Base-by-base conservation (phyloP, 2,329 filamentous ascomycete genomes). In the Rhynchosporium agropyri region DNA sequence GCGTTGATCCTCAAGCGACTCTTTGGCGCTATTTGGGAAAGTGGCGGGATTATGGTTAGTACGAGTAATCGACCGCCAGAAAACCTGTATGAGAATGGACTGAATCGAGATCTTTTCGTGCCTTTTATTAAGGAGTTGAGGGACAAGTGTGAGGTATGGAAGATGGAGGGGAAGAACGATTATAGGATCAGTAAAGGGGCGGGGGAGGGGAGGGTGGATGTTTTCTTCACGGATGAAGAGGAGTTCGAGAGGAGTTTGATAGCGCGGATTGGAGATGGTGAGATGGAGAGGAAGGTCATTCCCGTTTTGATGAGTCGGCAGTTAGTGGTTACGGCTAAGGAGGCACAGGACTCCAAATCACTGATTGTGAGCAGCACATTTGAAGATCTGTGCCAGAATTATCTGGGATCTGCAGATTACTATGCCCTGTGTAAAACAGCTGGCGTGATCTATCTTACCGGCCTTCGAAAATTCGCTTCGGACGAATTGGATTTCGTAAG, bases 401-500 rank as follows among this genome's bases (percentile, higher is more conserved):
- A 46, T 38, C 40, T 63, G 2, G 58, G 62, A 3, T 60, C 62
- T 29, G 51, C 62, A 33, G 62, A 63, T 42, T 63, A 60, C 28
- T 51, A 58, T 26, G 58, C 58, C 2, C 43, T 63, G 15, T 63
- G 62, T 20, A 56, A 51, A 20, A 28, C 33, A 4, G 26, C 58
- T 2, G 48, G n/a, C 15, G 56, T 45, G 4, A 20, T 63, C 26
- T 63, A 63, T 31, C 36, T 65, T 7, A 62, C 48, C 1, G 59
- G 60, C 8, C 43, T 65, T 12, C 63, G 63, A 2, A 55, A 62
- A 28, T 65, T 65, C 45, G 40, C 42, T 9, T 13, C 60, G 2
- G 55, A 65, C 29, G 63, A 65, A 42, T n/a, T 65, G 10, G 63
- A 62, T 49, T 62, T 51, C 29, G 63, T 60, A 10, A 56, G 63